Conservation (phyloP, 345 rosid genomes). For the Citrus inodora region DNA sequence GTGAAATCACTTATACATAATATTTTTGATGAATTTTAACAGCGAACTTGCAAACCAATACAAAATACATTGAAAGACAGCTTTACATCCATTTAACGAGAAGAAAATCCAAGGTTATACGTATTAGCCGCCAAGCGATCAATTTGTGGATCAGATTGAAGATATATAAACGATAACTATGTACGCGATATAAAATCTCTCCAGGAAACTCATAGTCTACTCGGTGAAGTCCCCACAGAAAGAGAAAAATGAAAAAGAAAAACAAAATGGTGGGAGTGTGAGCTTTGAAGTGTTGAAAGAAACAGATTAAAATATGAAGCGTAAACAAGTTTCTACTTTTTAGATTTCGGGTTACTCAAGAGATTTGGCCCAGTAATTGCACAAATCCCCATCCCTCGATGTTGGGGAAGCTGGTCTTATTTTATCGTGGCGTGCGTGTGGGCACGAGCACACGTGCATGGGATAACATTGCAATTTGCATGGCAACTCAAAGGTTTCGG, state of each 20-base stretch:
- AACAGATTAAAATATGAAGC: background rate
- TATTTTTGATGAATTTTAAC: too few relatives aligned
- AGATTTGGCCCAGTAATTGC: slow-evolving; percentile 10
- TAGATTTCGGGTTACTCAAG: slow-evolving; percentile 11
- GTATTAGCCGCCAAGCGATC: background rate
- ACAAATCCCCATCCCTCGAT: slow-evolving; percentile 14
- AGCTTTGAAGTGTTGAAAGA: background rate
- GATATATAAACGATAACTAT: background rate
- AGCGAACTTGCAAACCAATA: background rate
- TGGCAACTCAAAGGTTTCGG: too few relatives aligned
- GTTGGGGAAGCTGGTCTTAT: slow-evolving; percentile 1
- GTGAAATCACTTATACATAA: too few relatives aligned
- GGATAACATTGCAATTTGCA: background rate
- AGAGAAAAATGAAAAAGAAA: background rate
- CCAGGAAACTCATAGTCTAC: too few relatives aligned
- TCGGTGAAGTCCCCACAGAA: slow-evolving; percentile 15
- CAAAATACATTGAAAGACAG: background rate
- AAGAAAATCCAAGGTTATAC: too few relatives aligned
- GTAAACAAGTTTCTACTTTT: slow-evolving; percentile 7
- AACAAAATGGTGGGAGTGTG: background rate
- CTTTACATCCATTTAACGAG: background rate
- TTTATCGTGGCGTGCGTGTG: slow-evolving; percentile 2
- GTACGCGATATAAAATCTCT: background rate
- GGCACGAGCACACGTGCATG: slow-evolving; percentile 15
- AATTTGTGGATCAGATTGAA: slow-evolving; percentile 1